These are phyloP conservation scores for Zizania latifolia DNA, from an alignment of 176 grass and related monocot genomes.

Conservation along the genomic window DNA sequence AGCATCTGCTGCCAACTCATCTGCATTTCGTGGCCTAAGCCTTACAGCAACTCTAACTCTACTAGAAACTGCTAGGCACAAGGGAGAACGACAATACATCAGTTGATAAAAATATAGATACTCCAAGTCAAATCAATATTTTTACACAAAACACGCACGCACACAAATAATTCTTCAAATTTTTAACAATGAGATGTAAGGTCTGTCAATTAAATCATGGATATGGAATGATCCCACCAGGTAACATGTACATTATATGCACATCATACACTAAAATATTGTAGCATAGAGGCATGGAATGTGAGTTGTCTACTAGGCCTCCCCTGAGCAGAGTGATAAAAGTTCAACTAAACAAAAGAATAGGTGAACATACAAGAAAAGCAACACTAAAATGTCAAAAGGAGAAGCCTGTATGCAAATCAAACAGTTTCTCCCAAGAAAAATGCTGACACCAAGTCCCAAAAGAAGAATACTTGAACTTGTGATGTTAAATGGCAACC, in stretches of 20 bases:
- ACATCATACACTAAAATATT: not conserved
- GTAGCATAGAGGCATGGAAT: not conserved
- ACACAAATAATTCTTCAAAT: not conserved
- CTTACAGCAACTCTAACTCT: constrained; percentile 97
- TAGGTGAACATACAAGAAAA: not conserved
- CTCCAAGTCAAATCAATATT: constrained; percentile 6
- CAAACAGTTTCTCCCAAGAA: not conserved
- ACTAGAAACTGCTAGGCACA: constrained; percentile 62
- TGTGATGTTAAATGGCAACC: not conserved
- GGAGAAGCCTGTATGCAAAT: not conserved
- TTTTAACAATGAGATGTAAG: not conserved
- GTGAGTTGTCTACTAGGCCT: not conserved
- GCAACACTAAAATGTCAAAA: not conserved
- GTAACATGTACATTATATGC: not conserved
- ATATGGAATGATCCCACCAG: constrained; percentile 2
- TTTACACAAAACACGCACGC: not conserved
- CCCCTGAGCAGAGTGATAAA: not conserved
- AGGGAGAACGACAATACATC: not conserved
- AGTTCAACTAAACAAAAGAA: not conserved
- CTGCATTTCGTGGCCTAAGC: constrained; percentile 84
- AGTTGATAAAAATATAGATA: not conserved
- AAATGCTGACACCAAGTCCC: not conserved
- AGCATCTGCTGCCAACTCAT: constrained; percentile 80
- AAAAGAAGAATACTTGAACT: not conserved
- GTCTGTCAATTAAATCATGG: not conserved